Percentiles rank a stretch among this genome's conserved stretches.
Conservation (phyloP, 768 basidiomycete species). For the Termitomyces sp. region DNA sequence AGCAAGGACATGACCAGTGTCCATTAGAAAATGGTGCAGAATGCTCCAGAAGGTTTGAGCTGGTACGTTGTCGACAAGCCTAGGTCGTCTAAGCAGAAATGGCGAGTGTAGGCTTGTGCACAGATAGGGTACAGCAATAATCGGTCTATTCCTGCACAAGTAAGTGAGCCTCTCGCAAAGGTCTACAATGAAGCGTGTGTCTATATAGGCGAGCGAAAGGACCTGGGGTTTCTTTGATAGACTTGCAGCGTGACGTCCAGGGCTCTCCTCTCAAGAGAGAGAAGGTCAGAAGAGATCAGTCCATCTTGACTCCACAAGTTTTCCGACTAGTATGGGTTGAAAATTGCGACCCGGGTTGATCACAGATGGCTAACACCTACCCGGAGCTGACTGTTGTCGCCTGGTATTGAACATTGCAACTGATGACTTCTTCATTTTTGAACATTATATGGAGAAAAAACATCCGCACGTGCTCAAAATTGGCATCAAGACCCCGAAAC, state of each 20-base stretch:
- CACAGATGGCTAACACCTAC: not conserved
- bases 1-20: not conserved
- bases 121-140: too few species aligned
- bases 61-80: not conserved
- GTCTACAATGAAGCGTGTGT: too few species aligned
- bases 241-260: not conserved
- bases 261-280: not conserved
- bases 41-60: not conserved
- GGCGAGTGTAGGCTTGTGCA: too few species aligned
- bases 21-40: not conserved
- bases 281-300: not conserved
- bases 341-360: too few species aligned
- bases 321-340: too few species aligned
- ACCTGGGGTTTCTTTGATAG: not conserved
- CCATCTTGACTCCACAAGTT: not conserved
- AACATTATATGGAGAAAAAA: not conserved
- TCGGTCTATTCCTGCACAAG: constrained; percentile 30
- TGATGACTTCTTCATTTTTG: not conserved
- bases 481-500: not conserved
- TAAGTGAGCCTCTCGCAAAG: constrained; percentile 42
- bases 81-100: not conserved
- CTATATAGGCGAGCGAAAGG: not conserved
- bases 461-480: not conserved
- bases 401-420: too few species aligned
- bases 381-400: not conserved